Conservation (phyloP, 495 filamentous ascomycete genomes). For the Trypethelium eluteriae region DNA sequence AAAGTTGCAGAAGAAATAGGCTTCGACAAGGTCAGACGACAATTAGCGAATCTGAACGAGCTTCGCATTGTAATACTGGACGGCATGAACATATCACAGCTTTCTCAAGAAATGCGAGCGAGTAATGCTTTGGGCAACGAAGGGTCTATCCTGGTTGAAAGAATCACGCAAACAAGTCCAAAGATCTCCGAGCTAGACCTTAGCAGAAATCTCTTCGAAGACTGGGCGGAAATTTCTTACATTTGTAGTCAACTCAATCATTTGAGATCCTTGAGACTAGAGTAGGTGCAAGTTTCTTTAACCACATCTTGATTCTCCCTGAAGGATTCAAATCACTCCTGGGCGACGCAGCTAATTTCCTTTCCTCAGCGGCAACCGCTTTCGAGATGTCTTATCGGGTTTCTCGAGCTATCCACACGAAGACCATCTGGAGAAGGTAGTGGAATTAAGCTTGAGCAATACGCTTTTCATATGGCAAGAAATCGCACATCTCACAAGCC, state of each 20-base stretch:
- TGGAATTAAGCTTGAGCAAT: slow-evolving; percentile 29
- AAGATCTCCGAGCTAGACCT: slow-evolving; percentile 78
- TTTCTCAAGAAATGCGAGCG: slow-evolving; percentile 27
- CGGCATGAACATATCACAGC: slow-evolving; percentile 52
- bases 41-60: slow-evolving; percentile 69
- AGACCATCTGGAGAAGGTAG: background rate
- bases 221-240: slow-evolving; percentile 53
- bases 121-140: slow-evolving; percentile 4
- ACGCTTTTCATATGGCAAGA: slow-evolving; percentile 25
- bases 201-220: slow-evolving; percentile 71
- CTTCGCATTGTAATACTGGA: slow-evolving; percentile 77
- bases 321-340: background rate
- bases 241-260: slow-evolving; percentile 60
- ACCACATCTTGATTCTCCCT: background rate
- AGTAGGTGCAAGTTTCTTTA: slow-evolving; percentile 44
- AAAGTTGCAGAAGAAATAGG: slow-evolving; percentile 93
- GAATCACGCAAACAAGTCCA: slow-evolving; percentile 30
- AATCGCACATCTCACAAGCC: slow-evolving; percentile 1
- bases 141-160: slow-evolving; percentile 12
- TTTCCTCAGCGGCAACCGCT: slow-evolving; percentile 65
- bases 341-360: background rate
- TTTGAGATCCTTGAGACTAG: slow-evolving; percentile 59
- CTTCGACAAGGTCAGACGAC: slow-evolving; percentile 81
- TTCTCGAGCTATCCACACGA: background rate
- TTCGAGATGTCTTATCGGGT: slow-evolving; percentile 31